Conservation (phyloP, 2,329 filamentous ascomycete genomes). For the Colletotrichum sp. region DNA sequence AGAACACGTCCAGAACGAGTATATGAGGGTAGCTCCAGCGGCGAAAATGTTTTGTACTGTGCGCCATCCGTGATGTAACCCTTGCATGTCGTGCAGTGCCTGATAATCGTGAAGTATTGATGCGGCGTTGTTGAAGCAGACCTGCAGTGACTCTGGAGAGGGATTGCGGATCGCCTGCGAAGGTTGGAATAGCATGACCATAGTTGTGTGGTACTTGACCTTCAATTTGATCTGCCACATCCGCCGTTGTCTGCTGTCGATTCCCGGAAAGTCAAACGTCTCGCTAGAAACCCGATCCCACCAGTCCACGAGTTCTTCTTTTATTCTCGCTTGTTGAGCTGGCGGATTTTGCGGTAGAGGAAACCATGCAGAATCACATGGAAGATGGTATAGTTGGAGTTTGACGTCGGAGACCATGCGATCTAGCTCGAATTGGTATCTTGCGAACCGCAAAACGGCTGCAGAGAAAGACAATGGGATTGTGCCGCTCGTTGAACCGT, state of each 20-base stretch:
- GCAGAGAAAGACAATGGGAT: background rate
- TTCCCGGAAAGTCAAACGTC: background rate
- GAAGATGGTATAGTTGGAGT: slow-evolving; percentile 27
- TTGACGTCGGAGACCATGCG: slow-evolving; percentile 28
- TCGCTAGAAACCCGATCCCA: background rate
- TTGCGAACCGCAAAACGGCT: slow-evolving; percentile 24
- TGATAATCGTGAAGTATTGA: slow-evolving; percentile 32
- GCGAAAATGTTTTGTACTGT: slow-evolving; percentile 42
- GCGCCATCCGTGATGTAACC: slow-evolving; percentile 36
- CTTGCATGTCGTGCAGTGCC: slow-evolving; percentile 30
- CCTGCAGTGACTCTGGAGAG: slow-evolving; percentile 27
- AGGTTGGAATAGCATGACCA: slow-evolving; percentile 39
- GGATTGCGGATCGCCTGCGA: slow-evolving; percentile 37
- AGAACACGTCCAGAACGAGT: slow-evolving; percentile 39
- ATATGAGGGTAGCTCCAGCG: slow-evolving; percentile 40
- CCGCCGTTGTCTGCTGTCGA: slow-evolving; percentile 16
- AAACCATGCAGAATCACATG: slow-evolving; percentile 21
- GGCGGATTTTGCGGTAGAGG: slow-evolving; percentile 3
- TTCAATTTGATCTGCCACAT: slow-evolving; percentile 31
- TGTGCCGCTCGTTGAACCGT: background rate
- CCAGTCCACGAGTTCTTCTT: slow-evolving; percentile 20
- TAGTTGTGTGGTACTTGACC: slow-evolving; percentile 34
- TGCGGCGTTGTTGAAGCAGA: slow-evolving; percentile 33
- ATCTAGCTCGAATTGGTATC: slow-evolving; percentile 30
- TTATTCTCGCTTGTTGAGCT: slow-evolving; percentile 14